Evolutionary conservation across 2,329 filamentous ascomycete genomes (phyloP).

Genomic region (Sporothrix globosa): DNA sequence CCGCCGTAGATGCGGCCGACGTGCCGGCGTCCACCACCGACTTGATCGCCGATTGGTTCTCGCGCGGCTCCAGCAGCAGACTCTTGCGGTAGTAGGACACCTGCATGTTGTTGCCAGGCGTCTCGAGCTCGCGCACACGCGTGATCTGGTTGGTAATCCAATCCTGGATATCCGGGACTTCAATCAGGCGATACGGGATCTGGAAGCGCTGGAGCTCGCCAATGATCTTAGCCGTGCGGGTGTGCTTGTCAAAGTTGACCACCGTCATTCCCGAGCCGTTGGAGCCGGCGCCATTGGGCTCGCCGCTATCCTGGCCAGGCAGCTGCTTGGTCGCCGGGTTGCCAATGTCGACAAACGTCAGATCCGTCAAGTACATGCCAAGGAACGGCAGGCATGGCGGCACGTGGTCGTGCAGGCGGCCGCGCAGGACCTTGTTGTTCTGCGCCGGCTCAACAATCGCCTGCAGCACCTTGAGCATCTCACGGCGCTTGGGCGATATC

Average conservation of each 20-base stretch:
- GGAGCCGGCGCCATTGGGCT: conserved; percentile 45
- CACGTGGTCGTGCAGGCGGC: conserved; percentile 80
- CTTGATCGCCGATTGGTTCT: conserved; percentile 46
- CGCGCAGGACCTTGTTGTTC: conserved; percentile 86
- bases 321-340: conserved; percentile 85
- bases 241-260: conserved; percentile 98
- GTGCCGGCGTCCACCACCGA: conserved; percentile 39
- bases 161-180: conserved; percentile 85
- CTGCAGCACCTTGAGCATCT: conserved; percentile 76
- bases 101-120: conserved; percentile 57
- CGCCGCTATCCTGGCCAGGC: conserved; percentile 50
- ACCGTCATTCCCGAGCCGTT: conserved; percentile 70
- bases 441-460: conserved; percentile 85
- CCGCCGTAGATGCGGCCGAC: conserved; percentile 8
- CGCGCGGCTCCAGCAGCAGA: conserved; percentile 77
- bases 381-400: conserved; percentile 94
- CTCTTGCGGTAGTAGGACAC: conserved; percentile 77
- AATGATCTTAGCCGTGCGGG: conserved; percentile 91
- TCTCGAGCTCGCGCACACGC: conserved; percentile 67
- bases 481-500: conserved; percentile 81
- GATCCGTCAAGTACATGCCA: conserved; percentile 91
- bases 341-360: conserved; percentile 94
- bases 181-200: conserved; percentile 81
- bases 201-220: conserved; percentile 95
- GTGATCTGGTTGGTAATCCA: conserved; percentile 86